Conservation (phyloP, 2,329 filamentous ascomycete species). For the Pochonia chlamydosporia region DNA sequence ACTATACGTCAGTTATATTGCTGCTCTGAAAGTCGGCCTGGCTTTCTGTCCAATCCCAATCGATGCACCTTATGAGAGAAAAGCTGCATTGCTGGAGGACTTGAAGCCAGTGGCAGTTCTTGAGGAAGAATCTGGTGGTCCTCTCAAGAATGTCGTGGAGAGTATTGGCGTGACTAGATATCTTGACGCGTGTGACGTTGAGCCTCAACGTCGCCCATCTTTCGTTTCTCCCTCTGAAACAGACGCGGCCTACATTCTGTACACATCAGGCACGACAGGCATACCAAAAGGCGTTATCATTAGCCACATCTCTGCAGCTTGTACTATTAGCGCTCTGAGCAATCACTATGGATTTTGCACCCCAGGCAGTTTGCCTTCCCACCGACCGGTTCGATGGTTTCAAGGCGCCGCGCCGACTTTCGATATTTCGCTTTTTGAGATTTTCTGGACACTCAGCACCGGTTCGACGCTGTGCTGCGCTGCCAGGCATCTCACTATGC, state of each 20-base stretch:
- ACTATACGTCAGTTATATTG: constrained; percentile 31
- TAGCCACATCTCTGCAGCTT: constrained; percentile 22
- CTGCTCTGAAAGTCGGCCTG: constrained; percentile 26
- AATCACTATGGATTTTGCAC: constrained; percentile 2
- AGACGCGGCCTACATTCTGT: constrained; percentile 25
- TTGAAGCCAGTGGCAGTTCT: constrained; percentile 20
- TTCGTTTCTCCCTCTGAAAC: constrained; percentile 7
- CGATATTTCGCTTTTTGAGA: constrained; percentile 77
- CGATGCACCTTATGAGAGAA: constrained; percentile 23
- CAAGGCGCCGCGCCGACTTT: constrained; percentile 43
- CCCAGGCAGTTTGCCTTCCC: too few species aligned
- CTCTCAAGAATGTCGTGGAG: not conserved
- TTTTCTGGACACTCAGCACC: constrained; percentile 70
- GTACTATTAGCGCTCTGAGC: constrained; percentile 25
- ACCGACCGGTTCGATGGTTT: constrained; percentile 24
- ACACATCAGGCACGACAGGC: constrained; percentile 28
- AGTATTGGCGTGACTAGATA: not conserved
- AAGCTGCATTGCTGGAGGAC: constrained; percentile 19
- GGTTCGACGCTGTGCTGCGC: constrained; percentile 30
- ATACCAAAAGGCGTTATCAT: constrained; percentile 27
- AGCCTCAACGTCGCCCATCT: not conserved
- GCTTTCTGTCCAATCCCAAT: constrained; percentile 31
- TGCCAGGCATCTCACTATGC: constrained; percentile 20
- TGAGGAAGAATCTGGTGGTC: constrained; percentile 7
- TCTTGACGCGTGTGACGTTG: not conserved